Evolutionary conservation across 129 eudicot genomes (phyloP), one percentile per base, ranked within the genome.

Genomic region (Chrysanthemum lavandulifolium): DNA sequence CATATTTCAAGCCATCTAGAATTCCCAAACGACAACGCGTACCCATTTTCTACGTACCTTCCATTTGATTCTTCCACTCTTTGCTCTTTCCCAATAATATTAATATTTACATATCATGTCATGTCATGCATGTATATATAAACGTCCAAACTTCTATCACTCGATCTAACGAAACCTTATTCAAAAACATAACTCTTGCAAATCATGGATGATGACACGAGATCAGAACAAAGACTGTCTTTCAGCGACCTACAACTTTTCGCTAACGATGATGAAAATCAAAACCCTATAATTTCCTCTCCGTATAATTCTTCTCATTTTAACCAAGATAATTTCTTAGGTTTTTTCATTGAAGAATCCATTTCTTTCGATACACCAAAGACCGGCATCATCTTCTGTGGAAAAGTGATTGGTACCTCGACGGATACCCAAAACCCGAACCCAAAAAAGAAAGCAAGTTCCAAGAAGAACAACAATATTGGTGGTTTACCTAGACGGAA

Each of bases 191-290:
- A 43, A 14, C 16, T 36, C n/a, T 25, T 27, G 23, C 73, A 68
- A 68, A 68, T 68, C 23, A 40, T 56, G 47, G 69, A 76, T 6
- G 36, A 57, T 59, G 80, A 76, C 45, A 61, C 10, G 9, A 40
- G 47, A 40, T 40, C 16, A 3, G 75, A 76, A 40, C 54, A 47
- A 51, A 68, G 51, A 10, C 80, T 68, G 43, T 76, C 80, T 76
- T 71, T 76, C 48, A 67, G 80, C 31, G 69, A 76, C 52, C 62
- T 76, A 27, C 52, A 12, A 18, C 59, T 68, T 21, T 68, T 10
- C 33, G 18, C 23, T 6, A 74, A 76, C 18, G 16, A 53, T 53
- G 36, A 53, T 69, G 58, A 2, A 53, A 53, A 15, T 53, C 19
- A 53, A 13, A 14, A 53, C 58, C 19, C 58, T 53, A 40, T 6